phyloP scores from a whole-genome alignment of 2,329 filamentous ascomycete species.

The Aphanoascus verrucosus region DNA sequence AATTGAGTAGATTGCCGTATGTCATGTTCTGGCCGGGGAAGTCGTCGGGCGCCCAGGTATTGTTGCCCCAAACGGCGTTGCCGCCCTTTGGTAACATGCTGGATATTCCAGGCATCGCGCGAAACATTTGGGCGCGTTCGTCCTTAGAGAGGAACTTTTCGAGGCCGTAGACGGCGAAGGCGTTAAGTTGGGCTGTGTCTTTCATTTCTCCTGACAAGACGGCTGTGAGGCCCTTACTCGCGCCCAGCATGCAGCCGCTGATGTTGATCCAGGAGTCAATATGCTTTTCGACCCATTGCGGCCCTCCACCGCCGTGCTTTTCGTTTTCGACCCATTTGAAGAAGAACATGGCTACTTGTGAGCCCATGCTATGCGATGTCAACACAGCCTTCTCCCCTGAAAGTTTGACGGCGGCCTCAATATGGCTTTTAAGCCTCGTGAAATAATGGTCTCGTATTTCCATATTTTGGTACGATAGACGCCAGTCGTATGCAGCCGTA shows the following conservation, averaged over 20 bases:
- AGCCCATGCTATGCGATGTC: constrained; percentile 94
- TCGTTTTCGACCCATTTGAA: constrained; percentile 71
- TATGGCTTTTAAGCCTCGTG: constrained; percentile 75
- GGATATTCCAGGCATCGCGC: constrained; percentile 91
- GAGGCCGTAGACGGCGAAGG: constrained; percentile 90
- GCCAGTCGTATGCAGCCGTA: constrained; percentile 75
- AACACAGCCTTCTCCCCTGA: constrained; percentile 71
- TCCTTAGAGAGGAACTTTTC: constrained; percentile 89
- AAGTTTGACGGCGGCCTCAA: constrained; percentile 69
- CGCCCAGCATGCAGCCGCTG: constrained; percentile 93
- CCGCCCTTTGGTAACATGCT: constrained; percentile 95
- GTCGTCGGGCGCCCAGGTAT: constrained; percentile 81
- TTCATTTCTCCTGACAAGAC: constrained; percentile 96
- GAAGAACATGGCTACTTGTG: constrained; percentile 77
- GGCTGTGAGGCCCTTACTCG: constrained; percentile 80
- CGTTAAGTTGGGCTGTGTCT: constrained; percentile 90
- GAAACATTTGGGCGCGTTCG: constrained; percentile 86
- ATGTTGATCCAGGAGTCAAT: constrained; percentile 98
- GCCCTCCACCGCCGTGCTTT: constrained; percentile 67
- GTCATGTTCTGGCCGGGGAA: constrained; percentile 58
- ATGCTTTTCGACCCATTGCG: constrained; percentile 79
- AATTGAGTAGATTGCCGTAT: constrained; percentile 76
- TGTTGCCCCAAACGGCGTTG: constrained; percentile 87
- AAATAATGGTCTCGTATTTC: constrained; percentile 91
- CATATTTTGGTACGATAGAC: constrained; percentile 78